These are phyloP conservation scores for Chaetomium sp. DNA, from an alignment of 2,329 filamentous ascomycete species.

Conservation along the genomic window DNA sequence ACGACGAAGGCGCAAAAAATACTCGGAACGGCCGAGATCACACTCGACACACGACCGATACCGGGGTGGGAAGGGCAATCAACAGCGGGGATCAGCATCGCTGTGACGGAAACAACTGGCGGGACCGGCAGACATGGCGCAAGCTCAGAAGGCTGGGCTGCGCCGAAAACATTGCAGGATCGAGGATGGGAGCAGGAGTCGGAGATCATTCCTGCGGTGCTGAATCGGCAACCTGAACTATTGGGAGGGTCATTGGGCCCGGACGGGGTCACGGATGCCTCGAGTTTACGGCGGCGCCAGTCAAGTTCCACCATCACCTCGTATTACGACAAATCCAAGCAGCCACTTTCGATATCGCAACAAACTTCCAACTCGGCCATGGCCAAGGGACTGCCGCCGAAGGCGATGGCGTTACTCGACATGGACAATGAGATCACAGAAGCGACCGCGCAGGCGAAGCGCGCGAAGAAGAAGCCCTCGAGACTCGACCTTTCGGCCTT, in stretches of 20 bases:
- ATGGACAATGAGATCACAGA: conserved; percentile 33
- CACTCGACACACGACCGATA: conserved; percentile 32
- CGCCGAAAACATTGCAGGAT: conserved; percentile 21
- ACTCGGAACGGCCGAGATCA: conserved; percentile 41
- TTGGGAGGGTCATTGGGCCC: conserved; percentile 23
- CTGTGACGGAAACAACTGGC: conserved; percentile 36
- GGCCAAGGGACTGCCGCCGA: conserved; percentile 47
- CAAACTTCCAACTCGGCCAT: conserved; percentile 54
- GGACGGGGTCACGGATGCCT: conserved; percentile 33
- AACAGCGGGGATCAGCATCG: conserved; percentile 39
- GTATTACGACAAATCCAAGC: conserved; percentile 51
- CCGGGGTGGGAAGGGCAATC: conserved; percentile 39
- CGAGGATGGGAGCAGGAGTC: conserved; percentile 42
- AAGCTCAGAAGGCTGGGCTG: conserved; percentile 21
- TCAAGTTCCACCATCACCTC: conserved; percentile 52
- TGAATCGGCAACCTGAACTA: conserved; percentile 21
- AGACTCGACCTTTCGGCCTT: conserved; percentile 45
- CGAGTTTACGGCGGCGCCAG: conserved; percentile 41
- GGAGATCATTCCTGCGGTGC: conserved; percentile 36
- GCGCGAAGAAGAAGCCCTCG: conserved; percentile 37
- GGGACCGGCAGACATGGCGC: conserved; percentile 23
- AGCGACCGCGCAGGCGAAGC: conserved; percentile 30
- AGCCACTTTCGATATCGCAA: conserved; percentile 51
- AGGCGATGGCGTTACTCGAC: conserved; percentile 41
- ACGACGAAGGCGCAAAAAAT: conserved; percentile 48